Base-by-base conservation (phyloP, 2,329 filamentous ascomycete genomes). In the Didymella arachidicola region DNA sequence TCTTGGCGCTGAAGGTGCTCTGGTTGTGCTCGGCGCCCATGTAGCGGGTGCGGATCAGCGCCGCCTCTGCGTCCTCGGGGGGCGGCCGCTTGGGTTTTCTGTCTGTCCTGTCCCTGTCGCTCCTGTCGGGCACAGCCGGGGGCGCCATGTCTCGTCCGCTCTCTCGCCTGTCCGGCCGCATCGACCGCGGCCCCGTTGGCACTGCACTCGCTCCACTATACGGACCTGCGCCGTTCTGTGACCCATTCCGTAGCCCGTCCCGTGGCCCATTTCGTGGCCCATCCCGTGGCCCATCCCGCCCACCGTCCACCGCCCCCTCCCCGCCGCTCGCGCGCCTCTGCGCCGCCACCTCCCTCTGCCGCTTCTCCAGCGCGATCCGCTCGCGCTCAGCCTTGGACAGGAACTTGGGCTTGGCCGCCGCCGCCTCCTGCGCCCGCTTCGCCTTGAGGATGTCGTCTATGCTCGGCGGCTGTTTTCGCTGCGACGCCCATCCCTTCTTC, bases 1-100 rank as follows among this genome's bases (percentile, higher is more conserved):
- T 99, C 81, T 95, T 92, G 1, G 93, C 93, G 0, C 93, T 96
- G 73, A 98, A 97, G 36, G 86, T 96, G 4, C 90, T 93, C 63
- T 89, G 86, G 65, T 95, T 96, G 51, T 91, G 87, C 64, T 97
- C 92, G 1, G 92, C 90, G 3, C 95, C 95, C 85, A 98, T 93
- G 73, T 99, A 99, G 61, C 92, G 84, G 67, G 92, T 87, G 59
- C 91, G 85, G 61, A 92, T 87, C 58, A 95, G 80, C 27, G 88
- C 86, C 10, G 89, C 88, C 72, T 96, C 92, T 10, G 90, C 86
- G 46, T 86, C 84, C 57, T 84, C 83, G 16, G 85, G 75, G 8
- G 68, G 63, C n/a, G 61, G 63, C 22, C 73, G 70, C 57, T 76
- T 77, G 26, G 30, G 5, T 32, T 32, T 32, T 7, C 64, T 4